Evolutionary conservation across 805 yeast species (phyloP).

Genomic region (Cyberlindnera veronae): DNA sequence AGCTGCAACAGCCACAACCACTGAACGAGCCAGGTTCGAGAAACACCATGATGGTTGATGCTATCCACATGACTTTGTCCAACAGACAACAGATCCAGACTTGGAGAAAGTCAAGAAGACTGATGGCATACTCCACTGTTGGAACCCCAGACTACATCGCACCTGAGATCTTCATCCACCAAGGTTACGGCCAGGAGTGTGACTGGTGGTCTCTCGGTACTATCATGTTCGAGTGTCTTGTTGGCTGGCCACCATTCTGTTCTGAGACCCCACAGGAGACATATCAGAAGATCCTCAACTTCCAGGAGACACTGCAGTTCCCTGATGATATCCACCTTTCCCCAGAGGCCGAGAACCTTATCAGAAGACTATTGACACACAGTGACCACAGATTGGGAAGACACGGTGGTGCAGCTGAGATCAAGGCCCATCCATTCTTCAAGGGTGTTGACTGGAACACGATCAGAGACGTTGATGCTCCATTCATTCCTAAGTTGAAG

Average conservation of each 20-base stretch:
- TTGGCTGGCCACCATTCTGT: slow-evolving; percentile 96
- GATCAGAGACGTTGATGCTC: slow-evolving; percentile 74
- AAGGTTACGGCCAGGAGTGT: slow-evolving; percentile 89
- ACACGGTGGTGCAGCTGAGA: slow-evolving; percentile 62
- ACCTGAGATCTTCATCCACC: slow-evolving; percentile 83
- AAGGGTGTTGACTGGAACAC: slow-evolving; percentile 79
- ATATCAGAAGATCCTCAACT: slow-evolving; percentile 84
- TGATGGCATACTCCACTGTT: slow-evolving; percentile 93
- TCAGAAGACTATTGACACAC: slow-evolving; percentile 90
- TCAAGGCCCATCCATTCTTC: slow-evolving; percentile 72
- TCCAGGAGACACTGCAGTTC: slow-evolving; percentile 76
- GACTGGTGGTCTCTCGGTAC: slow-evolving; percentile 99
- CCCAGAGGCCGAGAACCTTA: slow-evolving; percentile 87
- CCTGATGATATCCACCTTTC: slow-evolving; percentile 89
- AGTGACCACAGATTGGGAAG: slow-evolving; percentile 69
- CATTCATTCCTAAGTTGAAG: slow-evolving; percentile 90
- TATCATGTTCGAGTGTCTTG: slow-evolving; percentile 91
- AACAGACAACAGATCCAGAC: slow-evolving; percentile 84
- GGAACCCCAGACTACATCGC: slow-evolving; percentile 99
- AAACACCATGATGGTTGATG: slow-evolving; percentile 86
- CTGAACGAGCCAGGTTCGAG: slow-evolving; percentile 40
- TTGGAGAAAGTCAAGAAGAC: slow-evolving; percentile 68
- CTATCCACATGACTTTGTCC: slow-evolving; percentile 92
- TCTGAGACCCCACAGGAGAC: slow-evolving; percentile 95
- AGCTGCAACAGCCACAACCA: slow-evolving; percentile 35